Base-by-base conservation (phyloP, 2,329 filamentous ascomycete species). In the Fusarium chlamydosporum region DNA sequence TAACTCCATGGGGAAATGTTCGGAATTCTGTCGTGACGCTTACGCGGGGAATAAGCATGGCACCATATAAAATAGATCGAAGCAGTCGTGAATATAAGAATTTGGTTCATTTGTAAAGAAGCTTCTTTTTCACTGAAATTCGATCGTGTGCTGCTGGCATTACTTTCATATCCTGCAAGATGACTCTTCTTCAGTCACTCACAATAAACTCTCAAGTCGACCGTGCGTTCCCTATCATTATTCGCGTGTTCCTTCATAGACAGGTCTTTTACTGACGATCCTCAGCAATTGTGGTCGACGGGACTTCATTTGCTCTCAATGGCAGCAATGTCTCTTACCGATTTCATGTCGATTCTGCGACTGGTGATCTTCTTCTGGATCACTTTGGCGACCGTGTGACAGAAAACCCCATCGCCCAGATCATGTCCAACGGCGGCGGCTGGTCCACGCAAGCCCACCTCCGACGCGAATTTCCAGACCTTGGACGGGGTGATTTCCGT, bases 401-500 rank as follows among this genome's bases (percentile, higher is more conserved):
- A 4, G 88, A 89, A 50, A 82, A 85, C 7, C 70, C 71, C n/a
- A 54, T 85, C 3, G 81, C 83, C 0, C 78, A 81, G 2, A 79
- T 82, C 37, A 73, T 68, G 9, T 65, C 58, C 5, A 73, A 74
- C 15, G 69, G 72, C 8, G 67, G 82, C 18, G 89, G 89, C 43
- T 91, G 88, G 88, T 83, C 35, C 78, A 82, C 33, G 73, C 81
- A 48, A 76, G 83, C 83, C 12, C 86, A 85, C 41, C 74, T 83
- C 16, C 83, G 86, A 16, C 84, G 89, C 29, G 89, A 91, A 72
- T 90, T 89, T 55, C 89, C 89, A 3, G 88, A 91, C 61, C 79
- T 88, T 6, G 88, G 89, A 1, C 83, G 88, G 9, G 88, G 88
- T 16, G 89, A 91, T 72, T 88, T 89, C 67, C 83, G 89, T 5